Percentiles rank a stretch among this genome's conserved stretches.
These are phyloP conservation scores for Exobasidium cylindrosporum DNA, from an alignment of 1,284 basidiomycete species.

Conservation along the genomic window DNA sequence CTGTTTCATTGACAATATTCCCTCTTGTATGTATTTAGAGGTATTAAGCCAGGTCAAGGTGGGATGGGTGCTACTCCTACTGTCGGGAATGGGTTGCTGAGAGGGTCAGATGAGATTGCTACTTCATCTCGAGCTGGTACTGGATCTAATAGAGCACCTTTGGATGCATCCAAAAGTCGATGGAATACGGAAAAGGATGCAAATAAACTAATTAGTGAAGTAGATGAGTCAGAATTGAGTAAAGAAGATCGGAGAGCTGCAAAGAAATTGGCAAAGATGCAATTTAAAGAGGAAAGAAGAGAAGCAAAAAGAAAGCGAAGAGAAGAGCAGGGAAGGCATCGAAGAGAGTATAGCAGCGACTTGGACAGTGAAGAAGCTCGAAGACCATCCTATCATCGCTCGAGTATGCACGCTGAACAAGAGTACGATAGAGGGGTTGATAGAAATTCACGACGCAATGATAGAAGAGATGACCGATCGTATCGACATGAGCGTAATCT, in stretches of 20 bases:
- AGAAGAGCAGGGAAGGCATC: slow-evolving; percentile 1
- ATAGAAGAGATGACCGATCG: background rate
- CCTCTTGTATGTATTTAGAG: too few relatives aligned
- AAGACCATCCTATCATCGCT: background rate
- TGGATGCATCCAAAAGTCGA: slow-evolving; percentile 17
- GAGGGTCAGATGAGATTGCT: background rate
- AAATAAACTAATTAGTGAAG: slow-evolving; percentile 11
- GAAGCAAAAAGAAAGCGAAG: slow-evolving; percentile 20
- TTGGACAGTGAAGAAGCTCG: background rate
- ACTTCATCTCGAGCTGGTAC: slow-evolving; percentile 16
- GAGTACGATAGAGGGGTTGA: too few relatives aligned
- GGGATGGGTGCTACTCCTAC: background rate
- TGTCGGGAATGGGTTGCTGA: background rate
- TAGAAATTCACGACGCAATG: background rate
- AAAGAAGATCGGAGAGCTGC: slow-evolving; percentile 36
- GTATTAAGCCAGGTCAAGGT: background rate
- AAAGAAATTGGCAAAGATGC: slow-evolving; percentile 27
- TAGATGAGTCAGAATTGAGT: slow-evolving; percentile 21
- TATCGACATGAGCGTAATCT: too few relatives aligned
- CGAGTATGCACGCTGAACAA: too few relatives aligned
- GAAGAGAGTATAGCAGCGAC: background rate
- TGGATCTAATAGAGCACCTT: slow-evolving; percentile 28
- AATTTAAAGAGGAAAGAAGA: slow-evolving; percentile 18
- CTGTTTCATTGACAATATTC: too few relatives aligned
- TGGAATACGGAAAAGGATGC: slow-evolving; percentile 13